Conservation (phyloP, 495 filamentous ascomycete genomes). For the Aspergillus mulundensis region DNA sequence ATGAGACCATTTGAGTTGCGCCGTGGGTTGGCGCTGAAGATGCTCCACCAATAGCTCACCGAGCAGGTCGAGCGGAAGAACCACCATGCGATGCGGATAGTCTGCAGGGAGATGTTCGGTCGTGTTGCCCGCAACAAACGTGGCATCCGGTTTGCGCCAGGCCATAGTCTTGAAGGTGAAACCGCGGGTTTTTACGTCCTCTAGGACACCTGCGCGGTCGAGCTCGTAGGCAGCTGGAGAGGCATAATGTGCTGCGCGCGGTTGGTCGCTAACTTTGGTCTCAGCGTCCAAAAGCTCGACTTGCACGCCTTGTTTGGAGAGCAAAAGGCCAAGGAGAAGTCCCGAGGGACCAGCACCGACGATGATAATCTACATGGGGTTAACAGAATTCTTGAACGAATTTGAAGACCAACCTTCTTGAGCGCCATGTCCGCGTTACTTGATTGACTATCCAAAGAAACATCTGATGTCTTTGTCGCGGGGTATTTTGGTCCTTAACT, state of each 20-base stretch:
- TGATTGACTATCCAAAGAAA: background rate
- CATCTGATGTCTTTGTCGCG: conserved; percentile 5
- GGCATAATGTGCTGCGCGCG: conserved; percentile 53
- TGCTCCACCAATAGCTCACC: conserved; percentile 45
- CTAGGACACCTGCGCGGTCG: conserved; percentile 50
- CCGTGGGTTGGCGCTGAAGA: conserved; percentile 38
- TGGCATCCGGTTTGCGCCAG: conserved; percentile 48
- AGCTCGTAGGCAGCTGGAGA: conserved; percentile 50
- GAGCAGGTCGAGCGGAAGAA: conserved; percentile 45
- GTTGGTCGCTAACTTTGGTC: conserved; percentile 47
- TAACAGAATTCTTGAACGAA: background rate
- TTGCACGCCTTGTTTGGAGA: conserved; percentile 49
- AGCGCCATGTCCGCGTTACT: conserved; percentile 12
- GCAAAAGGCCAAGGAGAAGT: conserved; percentile 51
- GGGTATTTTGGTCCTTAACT: background rate
- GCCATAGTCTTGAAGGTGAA: conserved; percentile 47
- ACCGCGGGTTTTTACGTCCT: conserved; percentile 46
- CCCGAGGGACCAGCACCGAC: conserved; percentile 57
- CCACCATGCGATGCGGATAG: conserved; percentile 42
- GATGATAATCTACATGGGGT: conserved; percentile 37
- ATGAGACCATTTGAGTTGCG: conserved; percentile 45
- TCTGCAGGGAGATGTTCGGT: conserved; percentile 28
- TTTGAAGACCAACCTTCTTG: conserved; percentile 18
- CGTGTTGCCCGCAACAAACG: conserved; percentile 30
- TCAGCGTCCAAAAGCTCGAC: conserved; percentile 51